Evolutionary conservation across 805 yeast species (phyloP), one percentile per base, ranked within the genome.

Genomic region (Hemisphaericaspora nanyangensis): DNA sequence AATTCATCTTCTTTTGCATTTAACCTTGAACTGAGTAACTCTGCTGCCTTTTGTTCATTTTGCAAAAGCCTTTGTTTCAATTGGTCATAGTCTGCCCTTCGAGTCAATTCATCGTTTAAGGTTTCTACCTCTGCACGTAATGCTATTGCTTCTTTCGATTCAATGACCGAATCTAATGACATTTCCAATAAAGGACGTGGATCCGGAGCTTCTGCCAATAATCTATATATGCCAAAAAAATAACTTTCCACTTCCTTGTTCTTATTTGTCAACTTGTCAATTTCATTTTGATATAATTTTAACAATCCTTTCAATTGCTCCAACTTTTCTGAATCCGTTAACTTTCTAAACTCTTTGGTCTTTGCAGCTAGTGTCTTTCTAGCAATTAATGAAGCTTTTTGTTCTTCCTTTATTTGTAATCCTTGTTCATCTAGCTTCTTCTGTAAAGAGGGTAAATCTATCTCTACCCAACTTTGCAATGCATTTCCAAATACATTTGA

Each of bases 201-300:
- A 63, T 91, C 97, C 0, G 97, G 97, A 0, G 95, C 90, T 57
- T 90, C 96, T 5, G 89, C 86, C 5, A 91, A 64, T 12, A 79
- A 69, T 40, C 86, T 69, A 64, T 91, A 91, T 17, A 86, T 69
- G 15, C 80, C 79, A 56, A 89, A 77, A 52, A 93, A 83, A 22
- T 80, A 72, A 28, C 73, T 68, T 53, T 93, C 98, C 1, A 85
- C 78, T 32, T 60, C 68, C 54, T 90, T 87, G 39, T 86, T 80
- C 46, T 93, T 78, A 48, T 78, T 77, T 1, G 96, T 86, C 47
- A 91, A 67, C 30, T 71, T 66, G 57, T 91, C 99, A 51, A 91
- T 85, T 55, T 89, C 97, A 40, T 80, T 77, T 60, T 91, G 99
- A 55, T 93, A 91, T 31, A 79, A 69, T 52, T 79, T 80, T 45